Base-by-base conservation (phyloP, 2,329 filamentous ascomycete species). In the Pseudogymnoascus sp. region DNA sequence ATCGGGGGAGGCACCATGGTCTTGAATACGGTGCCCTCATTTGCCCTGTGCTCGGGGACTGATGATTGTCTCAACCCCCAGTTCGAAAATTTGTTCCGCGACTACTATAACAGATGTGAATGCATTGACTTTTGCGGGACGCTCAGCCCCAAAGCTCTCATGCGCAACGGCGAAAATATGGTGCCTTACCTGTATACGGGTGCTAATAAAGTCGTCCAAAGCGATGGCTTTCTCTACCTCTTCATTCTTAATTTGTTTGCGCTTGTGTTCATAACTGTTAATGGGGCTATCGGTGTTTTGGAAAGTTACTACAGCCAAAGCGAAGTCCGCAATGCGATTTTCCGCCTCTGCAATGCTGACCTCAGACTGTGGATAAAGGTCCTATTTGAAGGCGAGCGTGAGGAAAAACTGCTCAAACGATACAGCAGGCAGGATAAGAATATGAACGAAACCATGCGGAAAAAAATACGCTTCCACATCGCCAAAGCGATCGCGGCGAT, bases 51-150 rank as follows among this genome's bases (percentile, higher is more conserved):
- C 16, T 11, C 14, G 25, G 4, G 21, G 3, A 38, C 6, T 14
- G 21, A 25, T 0, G 23, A 28, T 4, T 50, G 44, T 23, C 1
- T 28, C 5, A 3, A 1, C 3, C 21, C 44, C 12, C 6, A 31
- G 10, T 10, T 7, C 2, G 28, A 10, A 7, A 28, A 28, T 28
- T 10, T 21, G 12, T 37, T 3, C 21, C 37, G 28, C n/a, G 38
- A 63, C 10, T 25, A 28, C 36, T 61, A 36, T 23, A 7, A 23
- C 2, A 38, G n/a, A 25, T 36, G 31, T 16, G 16, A 59, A 2
- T 59, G 60, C 36, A 64, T 65, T 4, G 64, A 65, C 25, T 65
- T 65, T 34, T 65, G 64, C 59, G 62, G 62, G 14, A 38, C 36
- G 3, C 46, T 64, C 4, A 53, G 64, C 21, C 62, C 62, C 18